Base-by-base conservation (phyloP, 495 filamentous ascomycete species). In the Clavariopsis aquatica region DNA sequence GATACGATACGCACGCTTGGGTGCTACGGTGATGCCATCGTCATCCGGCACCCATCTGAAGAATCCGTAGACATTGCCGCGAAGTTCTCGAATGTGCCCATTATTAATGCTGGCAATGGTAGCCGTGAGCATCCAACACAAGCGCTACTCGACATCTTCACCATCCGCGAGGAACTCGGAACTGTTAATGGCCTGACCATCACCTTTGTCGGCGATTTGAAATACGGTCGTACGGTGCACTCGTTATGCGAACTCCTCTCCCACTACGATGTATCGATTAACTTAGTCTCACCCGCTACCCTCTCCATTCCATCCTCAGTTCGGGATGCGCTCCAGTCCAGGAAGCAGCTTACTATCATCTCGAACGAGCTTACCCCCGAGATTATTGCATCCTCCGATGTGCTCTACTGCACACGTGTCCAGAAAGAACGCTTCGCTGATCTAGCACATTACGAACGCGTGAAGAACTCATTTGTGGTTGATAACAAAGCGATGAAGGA, bases 61-160 rank as follows among this genome's bases (percentile, higher is more conserved):
- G 82, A 77, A 62, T 91, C 88, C 66, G 89, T 89, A 22, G 85
- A 87, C 34, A 82, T 86, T 38, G 95, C 94, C 9, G 88, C 86
- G 70, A 91, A 91, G 75, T 96, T 86, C 78, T 91, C 90, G 41
- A 85, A 85, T 26, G 90, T 96, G 1, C 94, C 94, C 1, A 85
- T 98, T 72, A 92, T 98, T 80, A 98, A 98, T 73, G 94, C 91
- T 68, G 94, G 94, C 51, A 98, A 98, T 73, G 94, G 94, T 60
- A 89, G 87, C 75, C 83, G 89, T 67, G 94, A 98, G 79, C 94
- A 98, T 76, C 94, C 94, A 2, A 98, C 95, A 0, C 94, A 98
- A 77, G 94, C 94, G 4, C 92, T 98, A 85, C 83, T 97, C n/a
- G 94, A 98, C 72, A 85, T 98, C 66, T 98, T 96, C 82, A 98